Evolutionary conservation across 2,329 filamentous ascomycete genomes (phyloP), one percentile per base, ranked within the genome.

Genomic region (Mycogone perniciosa): DNA sequence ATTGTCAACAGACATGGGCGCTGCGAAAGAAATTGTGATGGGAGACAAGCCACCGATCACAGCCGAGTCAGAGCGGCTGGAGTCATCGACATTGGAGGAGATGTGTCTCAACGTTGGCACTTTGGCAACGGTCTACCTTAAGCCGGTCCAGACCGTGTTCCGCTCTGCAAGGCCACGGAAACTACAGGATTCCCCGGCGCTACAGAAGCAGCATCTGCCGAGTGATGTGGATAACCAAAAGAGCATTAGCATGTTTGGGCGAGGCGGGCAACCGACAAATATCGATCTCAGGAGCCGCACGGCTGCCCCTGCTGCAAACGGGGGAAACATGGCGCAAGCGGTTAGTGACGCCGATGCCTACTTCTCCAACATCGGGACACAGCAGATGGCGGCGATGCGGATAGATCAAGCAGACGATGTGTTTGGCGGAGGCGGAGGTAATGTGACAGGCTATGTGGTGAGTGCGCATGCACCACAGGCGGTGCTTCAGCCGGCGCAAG

Each of bases 71-170:
- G 93, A 99, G 71, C 92, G 92, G 58, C 80, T 99, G 2, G 93
- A 99, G 64, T 85, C 91, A 0, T 77, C 80, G 42, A 99, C 93
- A 0, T 77, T 99, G 6, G 93, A 99, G 70, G 93, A 99, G 67
- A 92, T 99, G 81, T 97, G 93, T 64, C 80, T 99, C 53, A 95
- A 92, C 60, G 91, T 99, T 42, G 93, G 93, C 57, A 97, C 93
- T 0, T 78, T 99, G 4, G 93, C 93, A 4, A 99, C 93, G 1
- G 92, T 99, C 46, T 99, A 99, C 68, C 81, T 99, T 45, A 99
- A 99, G 68, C 93, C 93, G 4, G 92, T 99, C 5, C 90, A 97
- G 66, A 92, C 93, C 48, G 93, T 99, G 7, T 99, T 99, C 76
- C 86, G 93, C 51, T 86, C 85, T 13, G 92, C 93, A 9, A 81